These are phyloP conservation scores for Herpotrichia juniperi DNA, from an alignment of 2,329 filamentous ascomycete genomes.

Conservation along the genomic window DNA sequence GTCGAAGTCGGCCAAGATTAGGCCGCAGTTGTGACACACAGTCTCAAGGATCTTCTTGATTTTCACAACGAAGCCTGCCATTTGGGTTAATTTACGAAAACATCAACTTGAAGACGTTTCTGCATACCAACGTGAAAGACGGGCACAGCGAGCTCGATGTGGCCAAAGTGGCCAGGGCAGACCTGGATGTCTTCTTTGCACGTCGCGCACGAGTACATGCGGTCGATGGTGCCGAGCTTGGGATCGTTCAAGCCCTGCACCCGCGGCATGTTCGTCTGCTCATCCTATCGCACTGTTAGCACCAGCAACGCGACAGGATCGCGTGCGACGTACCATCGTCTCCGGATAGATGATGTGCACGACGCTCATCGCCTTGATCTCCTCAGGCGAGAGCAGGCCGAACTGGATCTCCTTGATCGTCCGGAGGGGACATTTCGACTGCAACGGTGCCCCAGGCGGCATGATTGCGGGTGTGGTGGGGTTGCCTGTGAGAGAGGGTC, in stretches of 20 bases:
- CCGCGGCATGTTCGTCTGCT: slow-evolving; percentile 87
- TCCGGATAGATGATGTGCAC: slow-evolving; percentile 97
- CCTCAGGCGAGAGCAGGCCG: slow-evolving; percentile 93
- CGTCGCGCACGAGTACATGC: slow-evolving; percentile 93
- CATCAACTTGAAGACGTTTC: slow-evolving; percentile 18
- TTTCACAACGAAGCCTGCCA: slow-evolving; percentile 90
- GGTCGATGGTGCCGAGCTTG: slow-evolving; percentile 93
- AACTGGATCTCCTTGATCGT: slow-evolving; percentile 99
- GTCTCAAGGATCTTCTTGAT: slow-evolving; percentile 99
- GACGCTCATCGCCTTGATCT: slow-evolving; percentile 99
- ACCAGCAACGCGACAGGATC: slow-evolving; percentile 10
- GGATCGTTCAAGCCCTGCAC: slow-evolving; percentile 94
- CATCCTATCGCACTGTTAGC: slow-evolving; percentile 63
- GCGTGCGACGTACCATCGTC: slow-evolving; percentile 72
- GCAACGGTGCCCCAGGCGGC: slow-evolving; percentile 91
- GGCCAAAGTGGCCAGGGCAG: slow-evolving; percentile 97
- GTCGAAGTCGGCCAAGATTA: slow-evolving; percentile 93
- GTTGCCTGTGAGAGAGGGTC: slow-evolving; percentile 2
- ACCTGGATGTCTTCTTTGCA: slow-evolving; percentile 95
- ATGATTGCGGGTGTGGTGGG: slow-evolving; percentile 51
- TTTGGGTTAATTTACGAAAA: neutral
- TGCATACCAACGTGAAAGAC: slow-evolving; percentile 81
- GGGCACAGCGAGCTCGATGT: slow-evolving; percentile 95
- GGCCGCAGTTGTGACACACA: slow-evolving; percentile 98
- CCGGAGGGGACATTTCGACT: slow-evolving; percentile 73